A percentile compares a stretch with the other conserved stretches of the same genome.
Conservation (phyloP, 192 early-diverging fungal species). For the Backusella sp. region DNA sequence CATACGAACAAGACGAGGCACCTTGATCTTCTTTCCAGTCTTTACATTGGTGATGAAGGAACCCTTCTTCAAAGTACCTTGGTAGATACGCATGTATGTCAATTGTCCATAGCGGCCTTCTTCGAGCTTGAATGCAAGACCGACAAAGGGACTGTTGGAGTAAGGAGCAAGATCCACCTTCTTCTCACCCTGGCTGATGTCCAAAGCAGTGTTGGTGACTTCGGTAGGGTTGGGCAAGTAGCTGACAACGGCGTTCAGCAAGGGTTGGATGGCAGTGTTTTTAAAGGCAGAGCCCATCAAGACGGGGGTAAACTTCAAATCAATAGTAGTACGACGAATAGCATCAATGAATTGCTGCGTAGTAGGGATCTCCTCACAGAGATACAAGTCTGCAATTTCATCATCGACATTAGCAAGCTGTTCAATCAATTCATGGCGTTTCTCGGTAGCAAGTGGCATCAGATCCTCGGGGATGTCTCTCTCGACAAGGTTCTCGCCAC, state of each 20-base stretch:
- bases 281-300: conserved; percentile 86
- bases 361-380: conserved; percentile 72
- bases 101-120: conserved; percentile 95
- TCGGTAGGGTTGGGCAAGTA: conserved; percentile 76
- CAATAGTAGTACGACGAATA: conserved; percentile 78
- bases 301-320: conserved; percentile 79
- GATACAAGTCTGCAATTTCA: conserved; percentile 76
- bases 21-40: conserved; percentile 93
- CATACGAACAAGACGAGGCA: conserved; percentile 96
- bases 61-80: conserved; percentile 86
- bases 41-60: conserved; percentile 85
- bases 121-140: conserved; percentile 88
- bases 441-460: conserved; percentile 59
- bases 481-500: conserved; percentile 77
- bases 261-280: conserved; percentile 78
- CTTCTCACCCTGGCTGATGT: conserved; percentile 63
- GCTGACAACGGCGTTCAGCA: conserved; percentile 66
- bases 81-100: conserved; percentile 96
- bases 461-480: conserved; percentile 69
- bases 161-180: conserved; percentile 58
- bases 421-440: conserved; percentile 73
- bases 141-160: conserved; percentile 75
- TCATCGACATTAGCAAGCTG: conserved; percentile 84
- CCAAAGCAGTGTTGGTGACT: conserved; percentile 72
- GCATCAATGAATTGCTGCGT: conserved; percentile 67